Evolutionary conservation across 192 early-diverging fungal species (phyloP), one percentile per base, ranked within the genome.

Genomic region (Piromyces finnis): DNA sequence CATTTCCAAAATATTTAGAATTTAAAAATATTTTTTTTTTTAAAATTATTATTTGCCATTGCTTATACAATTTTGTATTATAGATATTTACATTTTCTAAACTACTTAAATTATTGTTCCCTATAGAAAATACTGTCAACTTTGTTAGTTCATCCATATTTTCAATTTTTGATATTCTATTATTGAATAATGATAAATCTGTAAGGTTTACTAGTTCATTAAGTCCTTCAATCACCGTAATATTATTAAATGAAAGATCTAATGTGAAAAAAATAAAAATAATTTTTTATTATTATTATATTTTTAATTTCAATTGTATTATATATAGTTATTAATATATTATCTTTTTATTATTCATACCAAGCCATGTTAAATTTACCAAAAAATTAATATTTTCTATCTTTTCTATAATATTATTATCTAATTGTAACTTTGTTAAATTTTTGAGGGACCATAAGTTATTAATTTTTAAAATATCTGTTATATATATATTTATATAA

Each of bases 181-280:
- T 91, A 82, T 90, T 90, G 85, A 86, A 91, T 51, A 91, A 84
- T 37, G 90, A 88, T 78, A 91, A 82, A 80, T 91, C 90, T 26
- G 90, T 90, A 32, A 91, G 83, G 77, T 88, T 90, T 3, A 83
- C 84, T 15, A 91, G 84, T 5, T 81, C 82, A 30, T 88, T 85
- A 29, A 91, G 82, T 13, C 90, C 90, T 83, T 91, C 90, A 77
- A 91, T 91, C 14, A 79, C 82, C 1, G 87, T 84, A 78, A 91
- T 91, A 80, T 91, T 91, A 86, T 91, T 91, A 84, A 91, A 91
- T 28, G 86, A 88, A 28, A 91, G 83, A 79, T 91, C 90, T 89
- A 79, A 79, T 39, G 12, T 51, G 26, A 79, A 5, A 14, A 29
- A 6, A 32, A 6, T 5, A 79, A 3, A 6, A 3, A 28, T 26